Evolutionary conservation across 352 stramenopile genomes (phyloP), one percentile per base, ranked within the genome.

Genomic region (Phytophthora vignae): DNA sequence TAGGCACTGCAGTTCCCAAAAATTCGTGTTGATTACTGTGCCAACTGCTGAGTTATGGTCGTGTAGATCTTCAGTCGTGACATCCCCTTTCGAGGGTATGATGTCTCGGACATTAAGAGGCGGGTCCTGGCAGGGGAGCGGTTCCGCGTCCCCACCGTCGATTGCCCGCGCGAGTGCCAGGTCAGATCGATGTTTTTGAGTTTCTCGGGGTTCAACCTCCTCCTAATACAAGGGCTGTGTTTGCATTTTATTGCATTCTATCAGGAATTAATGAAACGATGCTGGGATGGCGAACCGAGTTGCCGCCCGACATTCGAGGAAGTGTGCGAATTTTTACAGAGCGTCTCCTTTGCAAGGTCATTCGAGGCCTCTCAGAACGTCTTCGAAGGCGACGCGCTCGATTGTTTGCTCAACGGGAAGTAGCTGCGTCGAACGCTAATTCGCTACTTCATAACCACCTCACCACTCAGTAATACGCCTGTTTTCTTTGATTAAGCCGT

Each of bases 41-140:
- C 29, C 7, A 36, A 36, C 7, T 36, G 29, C 27, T 38, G 31
- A 52, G n/a, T 36, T 38, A 7, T 33, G 5, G n/a, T 64, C 8
- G 46, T 17, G 5, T 49, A 93, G 83, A 87, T 98, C 49, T 94
- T 95, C 71, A 81, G 84, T 49, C 79, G 86, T 10, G 85, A 96
- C 15, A 68, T 96, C 4, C 91, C 91, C 5, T 97, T 96, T 54
- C 73, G 81, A 59, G 82, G 84, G 8, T 93, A 87, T 15, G 90
- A 94, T 22, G 70, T 92, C 27, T 64, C 74, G 0, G 90, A 97
- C 50, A 94, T 97, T 48, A 80, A 80, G 17, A 74, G 77, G 22
- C 87, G 87, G 58, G 91, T 97, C 15, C 54, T 96, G 15, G 72
- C 69, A 4, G 90, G 89, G 19, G 87, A 95, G 36, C 80, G 90